Conservation (phyloP, 306 rosid species). For the Begonia loranthoides region DNA sequence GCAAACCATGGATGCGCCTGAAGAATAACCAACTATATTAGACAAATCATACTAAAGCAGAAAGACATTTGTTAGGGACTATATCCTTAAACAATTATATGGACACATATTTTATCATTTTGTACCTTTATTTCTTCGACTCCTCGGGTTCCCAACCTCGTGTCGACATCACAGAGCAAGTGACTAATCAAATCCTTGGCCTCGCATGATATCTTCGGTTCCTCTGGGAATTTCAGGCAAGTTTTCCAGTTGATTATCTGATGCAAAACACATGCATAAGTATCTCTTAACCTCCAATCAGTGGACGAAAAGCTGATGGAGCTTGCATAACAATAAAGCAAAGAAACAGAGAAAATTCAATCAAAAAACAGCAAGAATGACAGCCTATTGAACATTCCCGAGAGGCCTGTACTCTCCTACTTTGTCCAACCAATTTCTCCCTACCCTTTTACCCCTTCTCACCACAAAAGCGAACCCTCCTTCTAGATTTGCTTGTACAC, state of each 20-base stretch:
- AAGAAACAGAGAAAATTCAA: no score
- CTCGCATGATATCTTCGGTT: constrained; percentile 73
- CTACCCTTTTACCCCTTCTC: no score
- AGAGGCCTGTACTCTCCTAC: no score
- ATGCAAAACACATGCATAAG: constrained; percentile 12
- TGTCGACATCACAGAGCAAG: constrained; percentile 85
- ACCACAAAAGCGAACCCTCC: no score
- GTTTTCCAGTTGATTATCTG: constrained; percentile 98
- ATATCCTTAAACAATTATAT: neutral
- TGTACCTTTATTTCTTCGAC: constrained; percentile 88
- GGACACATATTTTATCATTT: constrained; percentile 9
- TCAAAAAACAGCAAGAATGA: no score
- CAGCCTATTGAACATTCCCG: no score
- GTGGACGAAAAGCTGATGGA: constrained; percentile 8
- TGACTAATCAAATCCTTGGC: constrained; percentile 75
- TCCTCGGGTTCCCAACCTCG: constrained; percentile 83
- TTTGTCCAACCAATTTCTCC: no score
- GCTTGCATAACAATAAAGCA: constrained; percentile 7
- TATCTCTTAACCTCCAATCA: constrained; percentile 3
- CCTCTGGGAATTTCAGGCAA: constrained; percentile 87
- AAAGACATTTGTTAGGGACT: no score
- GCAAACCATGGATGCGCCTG: constrained; percentile 98
- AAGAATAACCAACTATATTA: constrained; percentile 1
- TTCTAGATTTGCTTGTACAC: no score
- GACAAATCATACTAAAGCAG: neutral